Base-by-base conservation (phyloP, 306 rosid genomes). In the Alnus rubra region DNA sequence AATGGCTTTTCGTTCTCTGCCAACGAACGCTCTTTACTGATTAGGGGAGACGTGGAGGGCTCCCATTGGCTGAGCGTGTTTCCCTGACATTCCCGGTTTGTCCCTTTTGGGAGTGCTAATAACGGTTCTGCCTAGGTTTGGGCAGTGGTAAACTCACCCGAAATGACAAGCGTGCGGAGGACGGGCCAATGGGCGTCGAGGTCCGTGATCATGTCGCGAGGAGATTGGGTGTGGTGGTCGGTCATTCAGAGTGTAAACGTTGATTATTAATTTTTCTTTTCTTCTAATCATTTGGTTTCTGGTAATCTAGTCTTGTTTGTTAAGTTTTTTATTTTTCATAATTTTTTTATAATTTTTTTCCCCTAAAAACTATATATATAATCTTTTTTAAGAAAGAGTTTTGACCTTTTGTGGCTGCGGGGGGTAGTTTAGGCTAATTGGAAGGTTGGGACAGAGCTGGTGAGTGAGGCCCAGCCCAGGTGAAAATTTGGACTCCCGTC, bases 41-140 rank as follows among this genome's bases (percentile, higher is more conserved):
- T 74, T 59, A 73, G 84, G 23, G 86, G 77, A 42, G 70, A 86
- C 93, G 96, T 87, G 93, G 89, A 67, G 16, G n/a, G 13, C 60
- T 19, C 12, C 28, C n/a, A 87, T 82, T 91, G 86, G 88, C 31
- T 0, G 55, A 4, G 47, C 16, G 30, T 44, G 74, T 74, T 75
- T 23, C 19, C 60, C 4, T 31, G 4, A 58, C 45, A 68, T 91
- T 86, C 85, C 82, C 71, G 2, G 60, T 87, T 55, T 82, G 81
- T 78, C 80, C 93, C 84, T 62, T 2, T 28, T n/a, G 2, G 2
- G 62, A 35, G 39, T 44, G 30, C 31, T 69, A 82, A 78, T 86
- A 47, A 63, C 85, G 75, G 39, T 74, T 84, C 79, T 80, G 81
- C 82, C 82, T 23, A 65, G 50, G 49, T 19, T 35, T n/a, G 1